Percentiles rank a stretch among this genome's conserved stretches.
These are phyloP conservation scores for Cornus florida DNA, from an alignment of 148 eudicot species.

Conservation along the genomic window DNA sequence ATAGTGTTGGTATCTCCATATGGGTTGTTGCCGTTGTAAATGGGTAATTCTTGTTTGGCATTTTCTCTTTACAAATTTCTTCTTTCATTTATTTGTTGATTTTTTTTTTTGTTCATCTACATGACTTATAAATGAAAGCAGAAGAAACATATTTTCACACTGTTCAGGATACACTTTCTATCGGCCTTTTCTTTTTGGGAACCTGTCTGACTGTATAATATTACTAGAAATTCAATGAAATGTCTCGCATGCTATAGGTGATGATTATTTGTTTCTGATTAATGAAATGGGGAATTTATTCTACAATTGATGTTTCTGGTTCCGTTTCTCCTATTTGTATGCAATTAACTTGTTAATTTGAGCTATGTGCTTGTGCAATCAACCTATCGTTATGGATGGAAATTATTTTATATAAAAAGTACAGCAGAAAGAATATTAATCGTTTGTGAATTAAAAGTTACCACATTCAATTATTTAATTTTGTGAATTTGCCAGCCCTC, in stretches of 20 bases:
- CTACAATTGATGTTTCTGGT: background rate
- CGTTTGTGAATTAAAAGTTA: background rate
- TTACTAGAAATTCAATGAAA: background rate
- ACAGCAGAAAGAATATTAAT: background rate
- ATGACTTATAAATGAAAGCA: background rate
- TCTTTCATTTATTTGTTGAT: conserved; percentile 3
- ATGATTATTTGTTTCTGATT: background rate
- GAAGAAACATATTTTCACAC: background rate
- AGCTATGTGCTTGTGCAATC: background rate
- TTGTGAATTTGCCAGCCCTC: no score
- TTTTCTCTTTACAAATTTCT: background rate
- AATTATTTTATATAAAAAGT: background rate
- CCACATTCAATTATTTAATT: background rate
- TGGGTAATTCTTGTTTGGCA: conserved; percentile 21
- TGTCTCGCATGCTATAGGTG: background rate
- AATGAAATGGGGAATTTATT: background rate
- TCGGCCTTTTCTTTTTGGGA: background rate
- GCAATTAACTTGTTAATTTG: background rate
- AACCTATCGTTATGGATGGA: no score
- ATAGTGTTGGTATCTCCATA: background rate
- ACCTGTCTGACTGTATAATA: background rate
- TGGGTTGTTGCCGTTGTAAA: conserved; percentile 8
- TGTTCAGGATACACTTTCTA: background rate
- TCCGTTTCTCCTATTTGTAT: background rate
- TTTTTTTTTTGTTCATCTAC: background rate